A percentile compares a stretch with the other conserved stretches of the same genome.
These are phyloP conservation scores for Euptelea pleiosperma DNA, from an alignment of 164 flowering plant species.

Conservation along the genomic window DNA sequence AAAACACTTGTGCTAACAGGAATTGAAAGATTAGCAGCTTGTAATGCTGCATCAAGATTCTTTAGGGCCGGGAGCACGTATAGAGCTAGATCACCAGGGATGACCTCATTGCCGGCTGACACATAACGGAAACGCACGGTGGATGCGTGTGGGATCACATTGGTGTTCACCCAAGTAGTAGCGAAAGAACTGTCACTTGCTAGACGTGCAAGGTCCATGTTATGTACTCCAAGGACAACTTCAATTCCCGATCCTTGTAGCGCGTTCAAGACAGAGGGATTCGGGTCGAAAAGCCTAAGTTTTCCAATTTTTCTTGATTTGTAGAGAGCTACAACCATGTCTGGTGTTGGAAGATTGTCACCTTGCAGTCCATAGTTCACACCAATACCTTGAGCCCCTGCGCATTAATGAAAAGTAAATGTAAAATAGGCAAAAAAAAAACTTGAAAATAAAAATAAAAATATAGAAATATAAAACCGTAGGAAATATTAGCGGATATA, in stretches of 20 bases:
- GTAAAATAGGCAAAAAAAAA: not conserved
- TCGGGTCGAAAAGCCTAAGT: conserved; percentile 20
- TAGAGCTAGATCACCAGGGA: conserved; percentile 1
- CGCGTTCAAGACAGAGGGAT: conserved; percentile 8
- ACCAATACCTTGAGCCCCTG: conserved; percentile 9
- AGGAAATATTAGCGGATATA: not conserved
- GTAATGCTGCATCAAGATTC: conserved; percentile 8
- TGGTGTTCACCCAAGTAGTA: conserved; percentile 12
- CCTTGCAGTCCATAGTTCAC: conserved; percentile 18
- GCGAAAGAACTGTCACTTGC: conserved; percentile 9
- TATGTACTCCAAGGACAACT: conserved; percentile 8
- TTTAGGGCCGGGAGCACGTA: conserved; percentile 10
- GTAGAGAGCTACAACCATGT: conserved; percentile 10
- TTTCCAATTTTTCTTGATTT: conserved; percentile 9
- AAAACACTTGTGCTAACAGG: conserved; percentile 15
- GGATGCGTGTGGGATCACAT: conserved; percentile 5
- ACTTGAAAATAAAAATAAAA: not conserved
- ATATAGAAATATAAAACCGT: not conserved
- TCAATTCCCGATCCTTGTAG: conserved; percentile 12
- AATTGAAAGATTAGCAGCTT: conserved; percentile 3
- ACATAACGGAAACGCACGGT: conserved; percentile 1
- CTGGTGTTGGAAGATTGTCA: conserved; percentile 17
- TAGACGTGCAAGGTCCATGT: conserved; percentile 12
- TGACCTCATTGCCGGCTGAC: conserved; percentile 16
- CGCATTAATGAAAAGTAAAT: not conserved